Conservation (phyloP, 495 filamentous ascomycete genomes). For the Aspergillus nanangensis region DNA sequence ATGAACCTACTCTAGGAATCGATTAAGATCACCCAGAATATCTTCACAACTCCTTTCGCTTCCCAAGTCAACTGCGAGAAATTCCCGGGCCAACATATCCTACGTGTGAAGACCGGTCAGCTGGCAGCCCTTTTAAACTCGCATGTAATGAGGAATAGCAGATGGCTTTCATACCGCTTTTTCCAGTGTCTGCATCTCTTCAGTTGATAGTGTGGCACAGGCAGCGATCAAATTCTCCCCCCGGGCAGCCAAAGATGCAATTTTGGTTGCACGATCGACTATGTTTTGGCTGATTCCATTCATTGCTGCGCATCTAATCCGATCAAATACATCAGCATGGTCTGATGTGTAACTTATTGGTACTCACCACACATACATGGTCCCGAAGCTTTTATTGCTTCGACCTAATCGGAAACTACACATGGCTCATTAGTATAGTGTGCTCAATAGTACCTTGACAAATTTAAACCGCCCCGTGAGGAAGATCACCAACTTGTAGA, state of each 20-base stretch:
- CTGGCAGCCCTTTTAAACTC: background rate
- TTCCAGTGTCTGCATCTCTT: slow-evolving; percentile 57
- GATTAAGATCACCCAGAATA: slow-evolving; percentile 13
- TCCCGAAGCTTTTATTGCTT: slow-evolving; percentile 80
- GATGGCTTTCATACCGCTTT: slow-evolving; percentile 45
- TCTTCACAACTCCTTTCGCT: background rate
- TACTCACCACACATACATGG: slow-evolving; percentile 39
- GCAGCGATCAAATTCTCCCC: slow-evolving; percentile 73
- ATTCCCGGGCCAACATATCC: slow-evolving; percentile 29
- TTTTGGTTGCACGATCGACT: slow-evolving; percentile 69
- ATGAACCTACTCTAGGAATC: no score
- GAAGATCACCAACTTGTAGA: slow-evolving; percentile 60
- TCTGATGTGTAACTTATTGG: background rate
- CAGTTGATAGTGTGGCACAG: slow-evolving; percentile 58
- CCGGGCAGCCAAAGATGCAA: slow-evolving; percentile 62
- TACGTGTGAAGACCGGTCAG: slow-evolving; percentile 5
- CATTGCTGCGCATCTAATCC: slow-evolving; percentile 65
- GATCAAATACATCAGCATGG: background rate
- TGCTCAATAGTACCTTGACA: background rate
- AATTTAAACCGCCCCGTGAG: background rate
- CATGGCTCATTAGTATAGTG: background rate
- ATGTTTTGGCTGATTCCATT: slow-evolving; percentile 74
- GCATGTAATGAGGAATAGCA: background rate
- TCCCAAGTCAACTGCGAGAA: background rate
- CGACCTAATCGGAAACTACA: slow-evolving; percentile 55